These are phyloP conservation scores for Xylariaceae sp. DNA, from an alignment of 2,329 filamentous ascomycete species.

Conservation along the genomic window DNA sequence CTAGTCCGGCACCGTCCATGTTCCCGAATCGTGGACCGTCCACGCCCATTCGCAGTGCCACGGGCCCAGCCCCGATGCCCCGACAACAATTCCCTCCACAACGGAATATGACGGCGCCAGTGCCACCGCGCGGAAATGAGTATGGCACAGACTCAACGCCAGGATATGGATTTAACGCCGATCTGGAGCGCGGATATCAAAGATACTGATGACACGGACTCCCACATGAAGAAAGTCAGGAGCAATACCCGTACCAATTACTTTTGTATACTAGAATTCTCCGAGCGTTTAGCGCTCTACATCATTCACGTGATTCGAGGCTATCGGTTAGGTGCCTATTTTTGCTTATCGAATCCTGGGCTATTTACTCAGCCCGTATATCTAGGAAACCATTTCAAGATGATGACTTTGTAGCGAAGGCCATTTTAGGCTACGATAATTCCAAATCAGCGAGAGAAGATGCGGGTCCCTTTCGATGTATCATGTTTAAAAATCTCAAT, in stretches of 20 bases:
- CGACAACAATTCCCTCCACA: constrained; percentile 34
- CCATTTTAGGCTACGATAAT: too few species aligned
- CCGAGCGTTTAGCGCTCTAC: too few species aligned
- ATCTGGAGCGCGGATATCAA: constrained; percentile 17
- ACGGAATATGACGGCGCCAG: constrained; percentile 43
- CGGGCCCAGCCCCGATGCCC: constrained; percentile 30
- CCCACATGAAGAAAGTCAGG: constrained; percentile 3
- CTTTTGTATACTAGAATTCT: too few species aligned
- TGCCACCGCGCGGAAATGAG: constrained; percentile 27
- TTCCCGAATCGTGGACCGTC: constrained; percentile 18
- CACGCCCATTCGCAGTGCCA: constrained; percentile 35
- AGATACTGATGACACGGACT: constrained; percentile 17
- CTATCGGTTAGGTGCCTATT: too few species aligned
- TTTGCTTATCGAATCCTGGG: too few species aligned
- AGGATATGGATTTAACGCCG: constrained; percentile 26
- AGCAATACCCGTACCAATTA: constrained; percentile 1
- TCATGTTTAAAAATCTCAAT: too few species aligned
- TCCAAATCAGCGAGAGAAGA: too few species aligned
- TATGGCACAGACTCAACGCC: constrained; percentile 24
- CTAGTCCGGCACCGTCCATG: constrained; percentile 29
- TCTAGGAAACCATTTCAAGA: too few species aligned
- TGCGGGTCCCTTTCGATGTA: too few species aligned
- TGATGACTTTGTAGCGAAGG: too few species aligned
- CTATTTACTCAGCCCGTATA: too few species aligned
- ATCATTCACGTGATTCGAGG: too few species aligned